Base-by-base conservation (phyloP, 2,329 filamentous ascomycete genomes). In the Didymella pinodella region DNA sequence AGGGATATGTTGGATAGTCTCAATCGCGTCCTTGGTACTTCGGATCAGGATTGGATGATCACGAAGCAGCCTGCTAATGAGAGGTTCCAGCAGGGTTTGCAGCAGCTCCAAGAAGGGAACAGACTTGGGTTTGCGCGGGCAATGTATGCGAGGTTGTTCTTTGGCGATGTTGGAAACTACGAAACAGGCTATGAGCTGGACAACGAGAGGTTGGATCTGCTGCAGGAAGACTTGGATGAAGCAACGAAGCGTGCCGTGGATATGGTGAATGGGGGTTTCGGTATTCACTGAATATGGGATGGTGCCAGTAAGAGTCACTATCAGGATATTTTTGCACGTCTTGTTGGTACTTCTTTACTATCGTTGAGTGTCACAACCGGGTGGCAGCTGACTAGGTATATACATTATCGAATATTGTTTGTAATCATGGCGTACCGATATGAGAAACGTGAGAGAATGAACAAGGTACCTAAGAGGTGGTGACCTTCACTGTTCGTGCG, bases 1-100 rank as follows among this genome's bases (percentile, higher is more conserved):
- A 80, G 81, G 11, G 88, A 91, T 10, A 90, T 91, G 79, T 81
- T 91, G 53, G 82, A 84, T 38, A 83, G 82, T n/a, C 74, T 88
- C 12, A 81, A 87, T 66, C 82, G 84, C 0, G 87, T 87, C 4
- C 84, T 84, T 0, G 82, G 82, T 0, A 86, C 83, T 0, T 83
- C 76, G 1, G 84, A 88, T 38, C 75, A 73, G 0, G 88, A 90
- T 66, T 91, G 88, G 88, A 80, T 70, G 2, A 81, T 91, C 54
- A 78, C 69, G 1, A 73, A 82, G 12, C 82, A 88, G 73, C 61
- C 70, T 0, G 73, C 77, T 1, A 62, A 76, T 46, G 74, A 85
- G 69, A 79, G 86, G 22, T 86, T 81, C 64, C 72, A 78, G 54
- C 78, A 83, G 1, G 86, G 81, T 0, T 57, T 79, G 56, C 79